Conservation (phyloP, 345 rosid species). For the Trapa bicornis region DNA sequence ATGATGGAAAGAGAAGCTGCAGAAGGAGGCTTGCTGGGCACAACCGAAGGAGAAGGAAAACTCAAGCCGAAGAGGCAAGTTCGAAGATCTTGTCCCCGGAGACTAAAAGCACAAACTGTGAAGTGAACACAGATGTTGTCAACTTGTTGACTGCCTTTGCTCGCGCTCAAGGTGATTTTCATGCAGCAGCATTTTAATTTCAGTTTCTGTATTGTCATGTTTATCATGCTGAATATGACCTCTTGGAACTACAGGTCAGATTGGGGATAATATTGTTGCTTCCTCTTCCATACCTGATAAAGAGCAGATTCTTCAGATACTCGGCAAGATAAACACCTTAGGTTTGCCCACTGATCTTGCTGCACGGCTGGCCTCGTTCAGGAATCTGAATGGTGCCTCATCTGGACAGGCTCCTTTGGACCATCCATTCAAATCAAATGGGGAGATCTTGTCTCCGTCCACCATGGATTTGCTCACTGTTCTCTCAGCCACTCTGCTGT, state of each 20-base stretch:
- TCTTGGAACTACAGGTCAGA: conserved; percentile 31
- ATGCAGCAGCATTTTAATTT: not conserved
- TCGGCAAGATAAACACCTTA: conserved; percentile 68
- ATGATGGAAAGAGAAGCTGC: conserved; percentile 83
- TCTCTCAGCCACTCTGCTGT: conserved; percentile 54
- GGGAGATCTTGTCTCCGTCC: conserved; percentile 40
- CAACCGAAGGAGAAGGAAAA: conserved; percentile 64
- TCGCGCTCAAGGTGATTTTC: conserved; percentile 46
- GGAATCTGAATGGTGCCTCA: conserved; percentile 33
- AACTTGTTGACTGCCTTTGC: conserved; percentile 58
- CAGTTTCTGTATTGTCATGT: conserved; percentile 6
- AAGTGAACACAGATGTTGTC: conserved; percentile 46
- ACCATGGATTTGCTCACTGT: conserved; percentile 65
- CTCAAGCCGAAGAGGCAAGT: conserved; percentile 60
- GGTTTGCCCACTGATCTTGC: conserved; percentile 65
- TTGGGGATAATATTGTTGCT: conserved; percentile 26
- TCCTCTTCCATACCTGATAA: conserved; percentile 35
- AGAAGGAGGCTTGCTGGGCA: conserved; percentile 84
- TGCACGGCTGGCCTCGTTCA: conserved; percentile 42
- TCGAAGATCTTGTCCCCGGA: conserved; percentile 37
- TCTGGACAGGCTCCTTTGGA: conserved; percentile 29
- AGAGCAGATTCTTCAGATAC: conserved; percentile 69
- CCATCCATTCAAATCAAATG: conserved; percentile 30
- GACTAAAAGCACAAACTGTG: conserved; percentile 22
- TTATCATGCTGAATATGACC: conserved; percentile 3